phyloP scores from a whole-genome alignment of 1,139 yeast species.

The Geotrichum aggregatum region DNA sequence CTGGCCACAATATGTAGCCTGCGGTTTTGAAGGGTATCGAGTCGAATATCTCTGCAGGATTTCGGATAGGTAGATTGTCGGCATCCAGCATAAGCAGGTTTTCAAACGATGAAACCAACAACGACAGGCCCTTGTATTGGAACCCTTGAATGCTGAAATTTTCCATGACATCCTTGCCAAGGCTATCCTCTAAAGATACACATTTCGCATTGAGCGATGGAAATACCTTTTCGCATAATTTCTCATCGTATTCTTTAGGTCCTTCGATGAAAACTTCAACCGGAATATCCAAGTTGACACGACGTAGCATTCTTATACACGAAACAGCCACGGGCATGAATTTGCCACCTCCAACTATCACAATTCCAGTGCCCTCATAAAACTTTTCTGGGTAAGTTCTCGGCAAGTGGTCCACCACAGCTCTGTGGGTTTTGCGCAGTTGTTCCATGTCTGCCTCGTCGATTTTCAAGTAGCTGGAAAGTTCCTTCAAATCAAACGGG shows the following conservation, averaged over 20 bases:
- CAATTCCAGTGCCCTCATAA: constrained; percentile 64
- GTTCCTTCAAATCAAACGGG: constrained; percentile 8
- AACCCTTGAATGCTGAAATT: constrained; percentile 62
- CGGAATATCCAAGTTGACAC: constrained; percentile 61
- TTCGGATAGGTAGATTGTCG: constrained; percentile 63
- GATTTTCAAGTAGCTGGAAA: constrained; percentile 48
- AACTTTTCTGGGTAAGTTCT: constrained; percentile 37
- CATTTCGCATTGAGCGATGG: constrained; percentile 71
- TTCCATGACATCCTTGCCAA: constrained; percentile 46
- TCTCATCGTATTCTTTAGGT: constrained; percentile 62
- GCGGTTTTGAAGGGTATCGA: constrained; percentile 50
- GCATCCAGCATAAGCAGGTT: constrained; percentile 73
- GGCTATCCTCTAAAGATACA: constrained; percentile 54
- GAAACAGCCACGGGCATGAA: constrained; percentile 69
- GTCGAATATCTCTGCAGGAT: constrained; percentile 53
- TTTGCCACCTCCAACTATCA: constrained; percentile 76
- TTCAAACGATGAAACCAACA: constrained; percentile 71
- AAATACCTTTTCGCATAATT: constrained; percentile 58
- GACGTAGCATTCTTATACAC: constrained; percentile 61
- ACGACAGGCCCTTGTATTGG: constrained; percentile 73
- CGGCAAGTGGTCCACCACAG: constrained; percentile 52
- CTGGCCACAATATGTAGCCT: constrained; percentile 78
- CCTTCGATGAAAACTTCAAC: constrained; percentile 74
- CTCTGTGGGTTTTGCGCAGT: constrained; percentile 51
- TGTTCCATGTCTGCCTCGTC: constrained; percentile 46